phyloP scores from a whole-genome alignment of 805 yeast species.

The Candida manassasensis region DNA sequence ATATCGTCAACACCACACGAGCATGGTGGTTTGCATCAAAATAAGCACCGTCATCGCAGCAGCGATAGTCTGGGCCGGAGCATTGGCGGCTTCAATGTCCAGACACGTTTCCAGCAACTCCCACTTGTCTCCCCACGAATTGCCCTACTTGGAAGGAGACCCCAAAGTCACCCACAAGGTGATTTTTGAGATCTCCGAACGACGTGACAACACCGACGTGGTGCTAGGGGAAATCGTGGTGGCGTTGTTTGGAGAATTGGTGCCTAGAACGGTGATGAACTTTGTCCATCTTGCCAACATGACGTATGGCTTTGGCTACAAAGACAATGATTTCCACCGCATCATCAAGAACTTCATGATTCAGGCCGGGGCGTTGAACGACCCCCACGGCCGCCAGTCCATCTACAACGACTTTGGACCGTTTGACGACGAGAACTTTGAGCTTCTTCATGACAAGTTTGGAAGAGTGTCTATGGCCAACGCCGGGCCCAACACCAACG shows the following conservation, averaged over 20 bases:
- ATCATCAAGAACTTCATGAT: conserved; percentile 33
- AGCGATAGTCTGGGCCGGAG: background rate
- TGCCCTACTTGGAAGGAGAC: conserved; percentile 26
- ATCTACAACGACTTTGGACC: conserved; percentile 38
- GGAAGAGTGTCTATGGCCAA: conserved; percentile 92
- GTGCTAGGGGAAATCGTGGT: conserved; percentile 44
- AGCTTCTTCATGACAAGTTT: conserved; percentile 63
- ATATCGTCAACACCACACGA: too few relatives aligned
- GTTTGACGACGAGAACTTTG: conserved; percentile 56
- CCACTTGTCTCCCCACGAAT: conserved; percentile 2
- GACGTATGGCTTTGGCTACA: conserved; percentile 54
- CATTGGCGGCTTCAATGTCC: conserved; percentile 1
- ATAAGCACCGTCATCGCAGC: background rate
- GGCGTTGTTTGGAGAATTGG: conserved; percentile 63
- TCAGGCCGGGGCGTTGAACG: conserved; percentile 39
- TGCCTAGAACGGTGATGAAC: conserved; percentile 43
- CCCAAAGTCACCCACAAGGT: conserved; percentile 48
- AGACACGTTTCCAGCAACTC: conserved; percentile 1
- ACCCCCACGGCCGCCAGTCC: conserved; percentile 85
- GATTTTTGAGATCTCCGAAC: conserved; percentile 34
- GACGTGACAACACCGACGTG: conserved; percentile 11
- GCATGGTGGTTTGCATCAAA: background rate
- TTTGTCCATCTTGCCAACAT: conserved; percentile 26
- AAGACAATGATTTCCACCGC: conserved; percentile 52
- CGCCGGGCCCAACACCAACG: conserved; percentile 42